phyloP scores from a whole-genome alignment of 2,329 filamentous ascomycete species.

The Cytospora chrysosperma region DNA sequence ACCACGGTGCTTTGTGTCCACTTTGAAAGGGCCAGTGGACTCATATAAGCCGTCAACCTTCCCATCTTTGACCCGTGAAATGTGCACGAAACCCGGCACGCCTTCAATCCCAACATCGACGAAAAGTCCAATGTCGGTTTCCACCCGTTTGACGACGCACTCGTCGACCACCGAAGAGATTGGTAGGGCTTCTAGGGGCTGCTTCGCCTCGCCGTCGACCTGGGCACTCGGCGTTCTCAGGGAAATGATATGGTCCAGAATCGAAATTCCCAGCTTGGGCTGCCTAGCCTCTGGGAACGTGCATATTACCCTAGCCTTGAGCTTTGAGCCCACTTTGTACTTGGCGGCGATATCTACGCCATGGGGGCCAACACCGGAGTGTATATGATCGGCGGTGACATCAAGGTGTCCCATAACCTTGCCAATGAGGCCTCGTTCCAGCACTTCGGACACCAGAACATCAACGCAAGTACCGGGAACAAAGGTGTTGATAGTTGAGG shows the following conservation, averaged over 20 bases:
- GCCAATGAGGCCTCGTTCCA: conserved; percentile 72
- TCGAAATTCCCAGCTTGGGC: conserved; percentile 82
- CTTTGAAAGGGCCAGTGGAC: conserved; percentile 72
- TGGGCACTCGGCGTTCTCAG: conserved; percentile 50
- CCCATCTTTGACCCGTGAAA: conserved; percentile 86
- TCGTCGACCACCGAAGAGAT: conserved; percentile 75
- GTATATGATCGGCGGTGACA: conserved; percentile 85
- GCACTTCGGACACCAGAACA: conserved; percentile 75
- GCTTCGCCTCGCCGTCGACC: conserved; percentile 42
- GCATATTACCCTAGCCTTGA: conserved; percentile 84
- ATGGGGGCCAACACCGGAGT: conserved; percentile 74
- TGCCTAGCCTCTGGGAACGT: conserved; percentile 77
- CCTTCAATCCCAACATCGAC: conserved; percentile 67
- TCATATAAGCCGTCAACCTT: conserved; percentile 83
- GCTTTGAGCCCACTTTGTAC: conserved; percentile 79
- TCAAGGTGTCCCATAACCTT: conserved; percentile 92
- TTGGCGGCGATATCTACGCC: conserved; percentile 70
- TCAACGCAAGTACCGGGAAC: conserved; percentile 90
- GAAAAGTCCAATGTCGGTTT: conserved; percentile 78
- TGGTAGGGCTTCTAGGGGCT: conserved; percentile 60
- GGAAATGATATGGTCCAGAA: conserved; percentile 79
- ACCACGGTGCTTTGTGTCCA: conserved; percentile 75
- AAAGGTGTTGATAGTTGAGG: conserved; percentile 85
- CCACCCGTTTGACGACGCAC: conserved; percentile 77
- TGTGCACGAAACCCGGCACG: conserved; percentile 86